These are phyloP conservation scores for Cytospora paraplurivora DNA, from an alignment of 2,329 filamentous ascomycete genomes.

Conservation along the genomic window DNA sequence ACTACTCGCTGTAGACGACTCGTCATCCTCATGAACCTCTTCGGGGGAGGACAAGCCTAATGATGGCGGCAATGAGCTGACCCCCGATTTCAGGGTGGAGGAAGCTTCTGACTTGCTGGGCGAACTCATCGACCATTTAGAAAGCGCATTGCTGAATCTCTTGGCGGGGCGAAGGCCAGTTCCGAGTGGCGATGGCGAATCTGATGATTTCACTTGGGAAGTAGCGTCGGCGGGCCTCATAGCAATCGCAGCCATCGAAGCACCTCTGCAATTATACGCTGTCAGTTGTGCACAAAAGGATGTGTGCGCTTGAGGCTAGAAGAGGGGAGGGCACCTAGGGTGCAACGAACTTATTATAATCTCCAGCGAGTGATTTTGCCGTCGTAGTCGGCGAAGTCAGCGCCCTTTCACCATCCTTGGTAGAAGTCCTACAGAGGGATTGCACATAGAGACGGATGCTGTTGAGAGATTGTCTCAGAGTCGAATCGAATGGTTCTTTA, in stretches of 20 bases:
- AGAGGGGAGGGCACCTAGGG: no score
- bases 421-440: conserved; percentile 8
- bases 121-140: conserved; percentile 9
- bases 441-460: conserved; percentile 24
- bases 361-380: neutral
- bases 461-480: conserved; percentile 14
- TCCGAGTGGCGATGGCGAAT: neutral
- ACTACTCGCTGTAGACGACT: conserved; percentile 14
- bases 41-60: conserved; percentile 7
- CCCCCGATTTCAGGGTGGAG: neutral
- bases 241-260: neutral
- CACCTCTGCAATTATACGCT: neutral
- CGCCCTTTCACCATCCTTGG: neutral
- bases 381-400: neutral
- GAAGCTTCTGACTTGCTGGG: neutral
- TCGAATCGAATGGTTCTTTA: conserved; percentile 5
- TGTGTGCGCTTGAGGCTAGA: no score
- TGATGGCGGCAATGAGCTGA: conserved; percentile 16
- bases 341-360: conserved; percentile 9
- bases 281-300: neutral
- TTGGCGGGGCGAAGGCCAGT: conserved; percentile 9
- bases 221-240: neutral
- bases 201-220: neutral
- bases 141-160: conserved; percentile 9
- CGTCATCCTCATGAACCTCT: conserved; percentile 9